A percentile compares a stretch with the other conserved stretches of the same genome.
Evolutionary conservation across 345 rosid species (phyloP).

Genomic region (Euphorbia tirucalli): DNA sequence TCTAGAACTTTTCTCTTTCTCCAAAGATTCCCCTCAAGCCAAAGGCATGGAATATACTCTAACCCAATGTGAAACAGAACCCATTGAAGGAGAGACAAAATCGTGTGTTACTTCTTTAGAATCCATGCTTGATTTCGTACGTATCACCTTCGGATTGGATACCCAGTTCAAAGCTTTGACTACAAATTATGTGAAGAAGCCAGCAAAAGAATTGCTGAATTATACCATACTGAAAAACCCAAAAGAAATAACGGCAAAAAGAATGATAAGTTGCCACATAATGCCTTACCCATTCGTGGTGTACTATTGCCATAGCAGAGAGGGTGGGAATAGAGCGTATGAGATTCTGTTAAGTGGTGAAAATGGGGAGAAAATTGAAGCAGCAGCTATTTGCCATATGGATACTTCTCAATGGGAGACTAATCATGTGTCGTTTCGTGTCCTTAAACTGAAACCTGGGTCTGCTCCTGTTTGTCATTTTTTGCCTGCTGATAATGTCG

Average conservation of each 20-base stretch:
- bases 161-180: slow-evolving; percentile 36
- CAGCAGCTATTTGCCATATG: slow-evolving; percentile 69
- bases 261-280: slow-evolving; percentile 54
- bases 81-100: slow-evolving; percentile 48
- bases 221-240: slow-evolving; percentile 46
- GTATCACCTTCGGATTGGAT: slow-evolving; percentile 36
- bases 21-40: slow-evolving; percentile 57
- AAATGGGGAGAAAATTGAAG: slow-evolving; percentile 48
- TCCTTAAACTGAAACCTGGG: slow-evolving; percentile 51
- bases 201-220: slow-evolving; percentile 31
- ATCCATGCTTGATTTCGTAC: slow-evolving; percentile 60
- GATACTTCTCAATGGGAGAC: slow-evolving; percentile 68
- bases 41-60: slow-evolving; percentile 60
- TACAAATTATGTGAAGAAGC: slow-evolving; percentile 25
- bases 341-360: slow-evolving; percentile 44
- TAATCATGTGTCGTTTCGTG: slow-evolving; percentile 57
- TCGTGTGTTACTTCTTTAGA: slow-evolving; percentile 65
- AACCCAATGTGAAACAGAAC: slow-evolving; percentile 41
- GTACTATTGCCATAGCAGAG: slow-evolving; percentile 64
- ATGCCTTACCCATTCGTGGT: slow-evolving; percentile 69
- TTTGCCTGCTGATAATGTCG: slow-evolving; percentile 56
- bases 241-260: slow-evolving; percentile 25
- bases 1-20: slow-evolving; percentile 54
- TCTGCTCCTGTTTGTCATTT: slow-evolving; percentile 69
- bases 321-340: slow-evolving; percentile 37